Conservation (phyloP, 805 yeast genomes). For the Lipomyces anomalus region DNA sequence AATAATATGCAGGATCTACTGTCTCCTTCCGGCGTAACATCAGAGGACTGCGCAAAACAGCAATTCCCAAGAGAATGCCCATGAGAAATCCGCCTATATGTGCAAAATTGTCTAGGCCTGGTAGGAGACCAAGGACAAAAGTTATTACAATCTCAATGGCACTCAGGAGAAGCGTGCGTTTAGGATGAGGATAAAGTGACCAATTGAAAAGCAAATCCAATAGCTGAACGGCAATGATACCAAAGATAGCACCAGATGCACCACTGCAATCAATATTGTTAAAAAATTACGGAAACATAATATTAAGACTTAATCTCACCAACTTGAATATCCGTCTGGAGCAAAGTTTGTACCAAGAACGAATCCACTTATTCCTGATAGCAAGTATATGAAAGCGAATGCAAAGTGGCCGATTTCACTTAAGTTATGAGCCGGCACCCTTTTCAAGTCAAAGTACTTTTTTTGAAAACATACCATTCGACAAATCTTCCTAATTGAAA, state of each 20-base stretch:
- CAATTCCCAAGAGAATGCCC: slow-evolving; percentile 49
- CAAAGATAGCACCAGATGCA: slow-evolving; percentile 67
- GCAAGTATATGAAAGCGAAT: slow-evolving; percentile 50
- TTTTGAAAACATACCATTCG: slow-evolving; percentile 36
- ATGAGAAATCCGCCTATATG: slow-evolving; percentile 70
- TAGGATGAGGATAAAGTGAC: slow-evolving; percentile 44
- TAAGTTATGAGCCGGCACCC: background rate
- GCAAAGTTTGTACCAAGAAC: slow-evolving; percentile 64
- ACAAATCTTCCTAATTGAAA: slow-evolving; percentile 54
- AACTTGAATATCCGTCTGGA: slow-evolving; percentile 52
- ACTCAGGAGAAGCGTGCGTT: slow-evolving; percentile 42
- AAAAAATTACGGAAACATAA: background rate
- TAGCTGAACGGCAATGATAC: slow-evolving; percentile 58
- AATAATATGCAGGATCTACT: slow-evolving; percentile 14
- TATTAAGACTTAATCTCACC: slow-evolving; percentile 2
- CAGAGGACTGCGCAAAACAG: slow-evolving; percentile 52
- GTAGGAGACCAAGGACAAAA: slow-evolving; percentile 59
- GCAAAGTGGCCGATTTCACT: slow-evolving; percentile 48
- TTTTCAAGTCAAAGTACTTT: background rate
- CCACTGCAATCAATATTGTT: slow-evolving; percentile 45
- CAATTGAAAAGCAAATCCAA: slow-evolving; percentile 49
- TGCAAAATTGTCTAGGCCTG: slow-evolving; percentile 69
- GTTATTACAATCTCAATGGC: slow-evolving; percentile 54
- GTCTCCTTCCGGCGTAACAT: slow-evolving; percentile 23
- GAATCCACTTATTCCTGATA: slow-evolving; percentile 62